phyloP scores from a whole-genome alignment of 75 land plant species.

The Ceratopteris richardii region DNA sequence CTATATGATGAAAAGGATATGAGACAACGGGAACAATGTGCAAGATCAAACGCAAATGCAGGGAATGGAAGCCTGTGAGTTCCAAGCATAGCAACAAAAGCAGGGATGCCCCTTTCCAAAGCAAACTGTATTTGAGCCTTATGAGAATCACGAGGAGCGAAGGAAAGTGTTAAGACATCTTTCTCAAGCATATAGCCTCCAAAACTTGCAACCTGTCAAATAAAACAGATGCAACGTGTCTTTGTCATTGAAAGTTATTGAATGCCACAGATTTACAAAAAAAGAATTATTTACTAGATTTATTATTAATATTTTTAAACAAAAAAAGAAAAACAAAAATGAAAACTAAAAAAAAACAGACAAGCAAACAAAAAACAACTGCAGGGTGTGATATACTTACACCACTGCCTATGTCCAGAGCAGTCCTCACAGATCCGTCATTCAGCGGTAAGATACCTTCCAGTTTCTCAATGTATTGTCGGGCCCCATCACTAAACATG shows the following conservation, averaged over 20 bases:
- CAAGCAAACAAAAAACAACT: neutral
- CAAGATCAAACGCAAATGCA: slow-evolving; percentile 61
- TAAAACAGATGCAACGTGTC: too few species aligned
- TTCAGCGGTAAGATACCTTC: slow-evolving; percentile 57
- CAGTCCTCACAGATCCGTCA: slow-evolving; percentile 58
- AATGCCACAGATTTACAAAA: neutral
- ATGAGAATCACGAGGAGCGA: slow-evolving; percentile 91
- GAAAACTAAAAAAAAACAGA: neutral
- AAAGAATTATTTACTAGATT: neutral
- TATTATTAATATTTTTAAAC: neutral
- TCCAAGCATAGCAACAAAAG: slow-evolving; percentile 84
- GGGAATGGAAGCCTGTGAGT: slow-evolving; percentile 77
- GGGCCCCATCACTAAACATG: slow-evolving; percentile 87
- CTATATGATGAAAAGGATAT: slow-evolving; percentile 81
- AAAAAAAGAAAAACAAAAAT: neutral
- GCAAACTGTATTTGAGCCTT: slow-evolving; percentile 89
- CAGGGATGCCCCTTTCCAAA: slow-evolving; percentile 75
- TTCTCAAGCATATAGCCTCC: slow-evolving; percentile 62
- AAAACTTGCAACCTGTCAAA: slow-evolving; percentile 85
- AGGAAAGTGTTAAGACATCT: slow-evolving; percentile 52
- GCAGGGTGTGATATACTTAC: slow-evolving; percentile 24
- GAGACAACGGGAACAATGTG: slow-evolving; percentile 79
- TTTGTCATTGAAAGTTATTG: too few species aligned
- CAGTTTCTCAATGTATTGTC: slow-evolving; percentile 70
- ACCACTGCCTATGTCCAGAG: slow-evolving; percentile 89